Evolutionary conservation across 1,284 basidiomycete species (phyloP), one percentile per base, ranked within the genome.

Genomic region (Moniliophthora roreri): DNA sequence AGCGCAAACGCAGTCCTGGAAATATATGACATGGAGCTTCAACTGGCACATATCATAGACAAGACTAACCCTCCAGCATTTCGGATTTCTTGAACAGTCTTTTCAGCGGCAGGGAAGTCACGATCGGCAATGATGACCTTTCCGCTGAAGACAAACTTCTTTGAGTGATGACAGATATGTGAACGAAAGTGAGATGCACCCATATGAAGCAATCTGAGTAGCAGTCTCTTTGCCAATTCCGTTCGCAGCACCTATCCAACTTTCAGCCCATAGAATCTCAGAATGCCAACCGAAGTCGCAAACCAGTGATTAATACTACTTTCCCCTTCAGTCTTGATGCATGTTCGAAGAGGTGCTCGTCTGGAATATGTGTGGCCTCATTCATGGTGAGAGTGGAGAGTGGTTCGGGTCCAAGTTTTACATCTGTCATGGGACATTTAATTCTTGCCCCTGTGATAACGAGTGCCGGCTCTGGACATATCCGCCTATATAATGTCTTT

Each of bases 291-390:
- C 10, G 39, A 11, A 37, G 9, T 38, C 24, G 46, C 61, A 11
- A 36, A 76, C 81, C 82, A 18, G 82, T 85, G 32, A 85, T 77
- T 36, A 85, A 57, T 6, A 82, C 74, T 3, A 83, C 81, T 55
- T 80, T 80, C 48, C 71, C 78, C 42, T 69, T 70, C 28, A 76
- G 71, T 35, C 77, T 71, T 38, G 65, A 62, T 5, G 71, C 71
- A 58, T 80, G 62, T 7, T 65, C 58, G 62, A 76, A 74, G 7
- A 82, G 70, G 37, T 76, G n/a, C 6, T 32, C 44, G 44, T 46
- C 44, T 28, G 44, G 44, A 32, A 46, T 46, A n/a, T 46, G 24
- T 4, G 28, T 32, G 8, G 44, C 44, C 6, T 23, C 28, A 21
- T n/a, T 44, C 13, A 13, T 21, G 41, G 15, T 6, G 10, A 23